Percentiles rank a stretch among this genome's conserved stretches.
Conservation (phyloP, 1,284 basidiomycete genomes). For the Heterobasidion irregulare region DNA sequence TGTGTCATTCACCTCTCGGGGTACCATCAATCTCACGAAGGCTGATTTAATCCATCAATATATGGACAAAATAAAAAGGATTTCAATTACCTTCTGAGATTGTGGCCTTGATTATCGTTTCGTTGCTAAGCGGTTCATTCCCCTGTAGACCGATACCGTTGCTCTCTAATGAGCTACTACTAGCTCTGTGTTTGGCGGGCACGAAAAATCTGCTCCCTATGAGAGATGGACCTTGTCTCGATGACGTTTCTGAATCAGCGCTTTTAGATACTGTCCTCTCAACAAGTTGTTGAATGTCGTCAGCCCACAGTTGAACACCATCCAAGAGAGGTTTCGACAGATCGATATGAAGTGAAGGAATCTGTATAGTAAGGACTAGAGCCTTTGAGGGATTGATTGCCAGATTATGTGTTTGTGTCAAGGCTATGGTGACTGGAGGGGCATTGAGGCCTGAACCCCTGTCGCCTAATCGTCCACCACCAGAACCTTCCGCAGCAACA, state of each 20-base stretch:
- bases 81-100: slow-evolving; percentile 45
- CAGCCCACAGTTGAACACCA: slow-evolving; percentile 77
- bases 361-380: slow-evolving; percentile 39
- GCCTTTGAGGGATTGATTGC: slow-evolving; percentile 14
- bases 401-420: not conserved
- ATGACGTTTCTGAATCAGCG: slow-evolving; percentile 23
- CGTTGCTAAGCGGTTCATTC: slow-evolving; percentile 23
- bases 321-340: slow-evolving; percentile 63
- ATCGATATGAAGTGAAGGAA: slow-evolving; percentile 61
- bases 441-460: not conserved
- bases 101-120: slow-evolving; percentile 43
- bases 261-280: slow-evolving; percentile 22
- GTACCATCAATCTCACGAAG: slow-evolving; percentile 34
- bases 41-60: slow-evolving; percentile 18
- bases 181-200: slow-evolving; percentile 38
- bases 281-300: slow-evolving; percentile 70
- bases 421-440: not conserved
- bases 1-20: slow-evolving; percentile 20
- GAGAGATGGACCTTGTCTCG: slow-evolving; percentile 56
- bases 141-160: slow-evolving; percentile 17
- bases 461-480: not conserved
- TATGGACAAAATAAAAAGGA: too few species aligned
- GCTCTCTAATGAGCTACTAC: slow-evolving; percentile 15
- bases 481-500: not conserved
- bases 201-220: slow-evolving; percentile 82